Percentiles rank a stretch among this genome's conserved stretches.
These are phyloP conservation scores for Annulohypoxylon stygium DNA, from an alignment of 495 filamentous ascomycete species.

Conservation along the genomic window DNA sequence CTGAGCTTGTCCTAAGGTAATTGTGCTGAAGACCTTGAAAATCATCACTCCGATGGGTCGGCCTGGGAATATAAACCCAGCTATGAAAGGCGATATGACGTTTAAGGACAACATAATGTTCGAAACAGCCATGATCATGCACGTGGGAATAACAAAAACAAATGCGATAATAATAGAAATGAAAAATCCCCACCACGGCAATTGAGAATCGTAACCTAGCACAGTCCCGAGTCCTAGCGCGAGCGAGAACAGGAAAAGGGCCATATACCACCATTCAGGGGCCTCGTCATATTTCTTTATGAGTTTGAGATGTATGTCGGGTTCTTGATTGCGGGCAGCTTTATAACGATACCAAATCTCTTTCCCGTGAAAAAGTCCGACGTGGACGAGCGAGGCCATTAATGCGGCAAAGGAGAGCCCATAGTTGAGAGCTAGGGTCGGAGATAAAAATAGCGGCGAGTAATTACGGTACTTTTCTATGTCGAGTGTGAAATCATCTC, in stretches of 20 bases:
- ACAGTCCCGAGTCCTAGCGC: slow-evolving; percentile 66
- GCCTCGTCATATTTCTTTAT: slow-evolving; percentile 71
- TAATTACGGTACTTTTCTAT: slow-evolving; percentile 65
- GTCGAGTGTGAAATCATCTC: slow-evolving; percentile 67
- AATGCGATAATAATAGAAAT: slow-evolving; percentile 63
- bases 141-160: slow-evolving; percentile 67
- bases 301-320: slow-evolving; percentile 73
- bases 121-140: slow-evolving; percentile 67
- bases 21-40: slow-evolving; percentile 73
- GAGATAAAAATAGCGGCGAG: slow-evolving; percentile 72
- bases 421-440: slow-evolving; percentile 70
- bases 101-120: slow-evolving; percentile 69
- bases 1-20: slow-evolving; percentile 69
- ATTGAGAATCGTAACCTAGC: slow-evolving; percentile 64
- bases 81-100: slow-evolving; percentile 72
- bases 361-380: slow-evolving; percentile 67
- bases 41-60: slow-evolving; percentile 73
- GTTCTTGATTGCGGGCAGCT: slow-evolving; percentile 63
- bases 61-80: slow-evolving; percentile 74
- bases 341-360: slow-evolving; percentile 67
- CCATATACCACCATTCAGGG: slow-evolving; percentile 74
- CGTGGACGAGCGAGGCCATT: slow-evolving; percentile 67
- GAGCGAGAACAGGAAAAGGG: slow-evolving; percentile 62
- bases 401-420: slow-evolving; percentile 72
- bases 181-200: slow-evolving; percentile 63